These are phyloP conservation scores for Macadamia integrifolia DNA, from an alignment of 164 flowering plant genomes.

Conservation along the genomic window DNA sequence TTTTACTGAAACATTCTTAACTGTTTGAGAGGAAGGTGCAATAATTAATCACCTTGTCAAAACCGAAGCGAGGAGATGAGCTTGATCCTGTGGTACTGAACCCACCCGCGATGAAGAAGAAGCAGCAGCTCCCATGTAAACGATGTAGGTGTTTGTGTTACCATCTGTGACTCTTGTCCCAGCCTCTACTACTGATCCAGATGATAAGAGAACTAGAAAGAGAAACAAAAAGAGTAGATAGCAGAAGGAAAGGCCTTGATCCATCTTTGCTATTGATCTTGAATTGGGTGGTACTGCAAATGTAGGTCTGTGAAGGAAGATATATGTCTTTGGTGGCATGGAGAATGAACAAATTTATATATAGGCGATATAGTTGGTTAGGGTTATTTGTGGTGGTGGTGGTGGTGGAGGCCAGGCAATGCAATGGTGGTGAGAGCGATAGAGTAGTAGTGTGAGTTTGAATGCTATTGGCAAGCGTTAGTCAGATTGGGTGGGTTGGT, in stretches of 20 bases:
- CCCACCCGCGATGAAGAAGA: constrained; percentile 15
- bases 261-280: neutral
- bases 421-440: neutral
- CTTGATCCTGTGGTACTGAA: constrained; percentile 14
- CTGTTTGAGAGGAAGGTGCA: too few species aligned
- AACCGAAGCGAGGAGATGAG: constrained; percentile 33
- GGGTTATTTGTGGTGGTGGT: neutral
- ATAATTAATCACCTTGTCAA: constrained; percentile 18
- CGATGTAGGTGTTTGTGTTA: constrained; percentile 33
- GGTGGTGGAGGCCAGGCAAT: neutral
- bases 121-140: constrained; percentile 52
- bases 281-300: neutral
- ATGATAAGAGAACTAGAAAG: constrained; percentile 3
- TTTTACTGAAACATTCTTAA: too few species aligned
- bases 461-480: too few species aligned
- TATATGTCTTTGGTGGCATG: neutral
- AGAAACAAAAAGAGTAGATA: constrained; percentile 5
- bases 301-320: neutral
- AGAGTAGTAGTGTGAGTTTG: too few species aligned
- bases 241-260: neutral
- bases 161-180: constrained; percentile 15
- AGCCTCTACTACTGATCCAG: neutral
- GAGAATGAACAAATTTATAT: too few species aligned
- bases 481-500: neutral
- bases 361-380: too few species aligned